These are phyloP conservation scores for Lactarius evosmus DNA, from an alignment of 768 basidiomycete genomes.

Conservation along the genomic window DNA sequence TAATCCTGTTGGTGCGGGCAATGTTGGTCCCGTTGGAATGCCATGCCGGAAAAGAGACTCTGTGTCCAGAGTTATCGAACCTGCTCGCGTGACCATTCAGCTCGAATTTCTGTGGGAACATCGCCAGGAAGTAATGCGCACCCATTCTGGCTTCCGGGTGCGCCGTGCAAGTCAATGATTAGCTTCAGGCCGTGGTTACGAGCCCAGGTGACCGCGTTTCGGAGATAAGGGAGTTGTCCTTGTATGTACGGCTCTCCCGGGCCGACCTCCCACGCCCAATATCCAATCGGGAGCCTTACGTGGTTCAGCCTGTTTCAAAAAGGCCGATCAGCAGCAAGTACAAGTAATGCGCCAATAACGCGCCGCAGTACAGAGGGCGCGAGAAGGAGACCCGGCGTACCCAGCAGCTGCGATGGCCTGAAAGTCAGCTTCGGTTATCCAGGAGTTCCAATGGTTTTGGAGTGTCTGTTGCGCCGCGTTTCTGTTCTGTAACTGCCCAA, in stretches of 20 bases:
- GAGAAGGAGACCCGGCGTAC: constrained; percentile 38
- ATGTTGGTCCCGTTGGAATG: constrained; percentile 64
- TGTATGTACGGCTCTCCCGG: constrained; percentile 78
- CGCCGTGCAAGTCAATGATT: constrained; percentile 68
- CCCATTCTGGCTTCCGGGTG: constrained; percentile 85
- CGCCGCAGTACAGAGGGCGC: neutral
- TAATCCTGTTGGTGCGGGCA: constrained; percentile 60
- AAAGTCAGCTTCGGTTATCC: constrained; percentile 84
- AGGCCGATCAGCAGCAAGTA: constrained; percentile 8
- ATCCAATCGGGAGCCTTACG: constrained; percentile 82
- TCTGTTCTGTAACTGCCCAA: constrained; percentile 57
- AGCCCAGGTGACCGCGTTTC: constrained; percentile 70
- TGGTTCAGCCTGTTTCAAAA: constrained; percentile 60
- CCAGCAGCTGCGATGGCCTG: constrained; percentile 70
- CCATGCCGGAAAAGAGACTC: constrained; percentile 60
- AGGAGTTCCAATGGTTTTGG: constrained; percentile 73
- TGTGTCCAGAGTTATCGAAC: constrained; percentile 80
- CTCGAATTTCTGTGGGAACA: neutral
- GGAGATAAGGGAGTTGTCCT: constrained; percentile 71
- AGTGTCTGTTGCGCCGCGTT: constrained; percentile 49
- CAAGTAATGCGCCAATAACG: constrained; percentile 13
- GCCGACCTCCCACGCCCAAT: constrained; percentile 84
- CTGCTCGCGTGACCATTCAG: constrained; percentile 37
- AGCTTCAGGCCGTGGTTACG: constrained; percentile 66
- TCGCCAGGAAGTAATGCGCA: constrained; percentile 33